Percentiles rank a stretch among this genome's conserved stretches.
phyloP scores from a whole-genome alignment of 768 basidiomycete genomes.

The Pulveroboletus sp. region DNA sequence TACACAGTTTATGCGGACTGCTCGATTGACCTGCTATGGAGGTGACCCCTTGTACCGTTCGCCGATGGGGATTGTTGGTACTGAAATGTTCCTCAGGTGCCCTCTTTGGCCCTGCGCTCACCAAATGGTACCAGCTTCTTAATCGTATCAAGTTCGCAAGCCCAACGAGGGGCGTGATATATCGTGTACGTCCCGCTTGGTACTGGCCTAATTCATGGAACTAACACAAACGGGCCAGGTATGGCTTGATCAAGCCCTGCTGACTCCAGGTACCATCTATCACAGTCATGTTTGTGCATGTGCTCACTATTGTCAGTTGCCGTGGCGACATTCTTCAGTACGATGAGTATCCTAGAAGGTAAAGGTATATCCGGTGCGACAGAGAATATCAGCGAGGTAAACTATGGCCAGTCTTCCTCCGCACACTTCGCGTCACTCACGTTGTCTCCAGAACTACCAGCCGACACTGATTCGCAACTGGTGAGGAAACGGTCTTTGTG shows the following conservation, averaged over 20 bases:
- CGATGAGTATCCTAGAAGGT: conserved; percentile 79
- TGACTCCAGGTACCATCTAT: conserved; percentile 55
- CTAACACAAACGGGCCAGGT: conserved; percentile 41
- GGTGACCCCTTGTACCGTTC: conserved; percentile 35
- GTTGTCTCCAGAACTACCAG: conserved; percentile 51
- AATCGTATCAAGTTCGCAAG: conserved; percentile 64
- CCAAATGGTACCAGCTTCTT: conserved; percentile 76
- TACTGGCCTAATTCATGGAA: not conserved
- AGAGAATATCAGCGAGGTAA: conserved; percentile 39
- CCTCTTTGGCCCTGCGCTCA: conserved; percentile 77
- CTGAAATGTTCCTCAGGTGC: conserved; percentile 36
- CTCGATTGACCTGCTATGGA: conserved; percentile 67
- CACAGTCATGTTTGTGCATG: conserved; percentile 2
- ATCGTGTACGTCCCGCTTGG: conserved; percentile 44
- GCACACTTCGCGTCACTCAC: not conserved
- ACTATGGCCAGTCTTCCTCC: not conserved
- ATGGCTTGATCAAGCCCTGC: conserved; percentile 73
- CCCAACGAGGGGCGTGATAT: conserved; percentile 53
- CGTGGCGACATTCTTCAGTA: conserved; percentile 59
- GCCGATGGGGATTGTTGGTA: not conserved
- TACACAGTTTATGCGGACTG: conserved; percentile 52
- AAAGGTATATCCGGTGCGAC: conserved; percentile 51
- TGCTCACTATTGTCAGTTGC: conserved; percentile 29
- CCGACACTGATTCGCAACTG: conserved; percentile 76
- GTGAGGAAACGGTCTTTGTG: conserved; percentile 31